A percentile compares a stretch with the other conserved stretches of the same genome.
Evolutionary conservation across 371 early-diverging fungal species (phyloP).

Genomic region (Batkoa obscura): DNA sequence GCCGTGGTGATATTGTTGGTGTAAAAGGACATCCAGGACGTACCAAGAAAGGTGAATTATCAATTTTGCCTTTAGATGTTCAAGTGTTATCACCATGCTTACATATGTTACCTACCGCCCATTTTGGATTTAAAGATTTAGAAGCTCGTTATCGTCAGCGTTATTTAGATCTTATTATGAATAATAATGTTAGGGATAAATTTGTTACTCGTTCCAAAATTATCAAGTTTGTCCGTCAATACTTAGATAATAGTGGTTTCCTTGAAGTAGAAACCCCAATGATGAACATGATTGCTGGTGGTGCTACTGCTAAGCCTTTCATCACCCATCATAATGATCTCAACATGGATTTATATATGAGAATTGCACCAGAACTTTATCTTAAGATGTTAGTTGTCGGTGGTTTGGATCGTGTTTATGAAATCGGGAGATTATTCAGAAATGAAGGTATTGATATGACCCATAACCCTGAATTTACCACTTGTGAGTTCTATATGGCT

Average conservation of each 20-base stretch:
- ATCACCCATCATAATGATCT: conserved; percentile 99
- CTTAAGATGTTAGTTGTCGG: conserved; percentile 97
- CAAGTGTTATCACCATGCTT: conserved; percentile 89
- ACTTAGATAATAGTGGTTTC: conserved; percentile 87
- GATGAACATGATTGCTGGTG: conserved; percentile 99
- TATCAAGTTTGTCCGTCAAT: conserved; percentile 86
- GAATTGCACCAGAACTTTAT: conserved; percentile 97
- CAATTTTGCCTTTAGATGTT: conserved; percentile 64
- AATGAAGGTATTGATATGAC: conserved; percentile 99
- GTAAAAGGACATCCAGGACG: conserved; percentile 72
- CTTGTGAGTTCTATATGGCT: conserved; percentile 99
- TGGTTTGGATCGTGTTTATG: conserved; percentile 98
- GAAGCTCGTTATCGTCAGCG: conserved; percentile 97
- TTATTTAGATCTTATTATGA: conserved; percentile 98
- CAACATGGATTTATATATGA: conserved; percentile 96
- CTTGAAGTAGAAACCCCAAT: conserved; percentile 99
- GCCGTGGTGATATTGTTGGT: conserved; percentile 9
- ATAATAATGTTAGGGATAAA: conserved; percentile 83
- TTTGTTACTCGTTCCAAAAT: conserved; percentile 80
- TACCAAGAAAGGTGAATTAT: conserved; percentile 92
- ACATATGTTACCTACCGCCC: conserved; percentile 89
- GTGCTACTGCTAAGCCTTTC: conserved; percentile 99
- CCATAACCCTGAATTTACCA: conserved; percentile 99
- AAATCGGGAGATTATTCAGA: conserved; percentile 99
- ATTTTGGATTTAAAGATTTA: conserved; percentile 92